These are phyloP conservation scores for Phyllosticta citriasiana DNA, from an alignment of 2,329 filamentous ascomycete species.

Conservation along the genomic window DNA sequence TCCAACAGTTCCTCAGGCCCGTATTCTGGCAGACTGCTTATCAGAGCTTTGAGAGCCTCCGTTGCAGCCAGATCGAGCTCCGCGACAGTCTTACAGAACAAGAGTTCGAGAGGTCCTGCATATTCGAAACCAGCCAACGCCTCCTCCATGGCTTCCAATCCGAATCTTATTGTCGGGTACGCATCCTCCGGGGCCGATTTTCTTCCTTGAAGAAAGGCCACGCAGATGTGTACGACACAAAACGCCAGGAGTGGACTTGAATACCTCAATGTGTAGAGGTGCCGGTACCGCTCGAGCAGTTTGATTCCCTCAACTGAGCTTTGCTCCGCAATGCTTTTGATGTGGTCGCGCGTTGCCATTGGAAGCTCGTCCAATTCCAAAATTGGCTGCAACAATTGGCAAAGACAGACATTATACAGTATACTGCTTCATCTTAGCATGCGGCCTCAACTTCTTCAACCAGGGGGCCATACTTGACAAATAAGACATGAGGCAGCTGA, in stretches of 20 bases:
- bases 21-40: conserved; percentile 13
- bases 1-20: conserved; percentile 19
- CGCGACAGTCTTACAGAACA: conserved; percentile 16
- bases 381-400: conserved; percentile 19
- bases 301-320: conserved; percentile 16
- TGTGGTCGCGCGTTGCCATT: conserved; percentile 10
- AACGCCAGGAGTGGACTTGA: conserved; percentile 17
- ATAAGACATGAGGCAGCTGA: conserved; percentile 19
- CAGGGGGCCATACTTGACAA: conserved; percentile 17
- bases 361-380: conserved; percentile 13
- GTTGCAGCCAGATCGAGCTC: conserved; percentile 13
- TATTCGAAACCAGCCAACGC: conserved; percentile 16
- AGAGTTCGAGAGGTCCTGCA: conserved; percentile 18
- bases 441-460: not conserved
- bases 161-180: conserved; percentile 12
- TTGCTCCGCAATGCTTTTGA: conserved; percentile 13
- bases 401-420: conserved; percentile 18
- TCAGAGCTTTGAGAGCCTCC: conserved; percentile 13
- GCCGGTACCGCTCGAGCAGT: conserved; percentile 13
- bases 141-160: conserved; percentile 14
- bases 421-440: conserved; percentile 13
- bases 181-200: not conserved
- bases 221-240: conserved; percentile 18
- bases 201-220: conserved; percentile 8
- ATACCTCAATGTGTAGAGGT: conserved; percentile 16